Evolutionary conservation across 768 basidiomycete genomes (phyloP).

Genomic region (Suillus fuscotomentosus): DNA sequence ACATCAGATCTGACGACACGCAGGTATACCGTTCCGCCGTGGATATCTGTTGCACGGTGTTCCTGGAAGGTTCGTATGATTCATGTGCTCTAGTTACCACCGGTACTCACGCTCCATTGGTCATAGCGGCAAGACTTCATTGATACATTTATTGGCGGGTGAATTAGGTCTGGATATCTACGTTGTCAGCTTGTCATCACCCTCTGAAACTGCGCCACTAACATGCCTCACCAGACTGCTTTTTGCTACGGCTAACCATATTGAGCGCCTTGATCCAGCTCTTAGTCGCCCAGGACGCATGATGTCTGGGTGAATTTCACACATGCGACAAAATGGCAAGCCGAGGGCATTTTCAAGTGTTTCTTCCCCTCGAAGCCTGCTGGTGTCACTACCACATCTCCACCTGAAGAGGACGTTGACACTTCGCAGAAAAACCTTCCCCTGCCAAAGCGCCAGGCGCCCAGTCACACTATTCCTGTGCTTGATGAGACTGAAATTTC

Average conservation of each 20-base stretch:
- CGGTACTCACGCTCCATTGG: conserved; percentile 15
- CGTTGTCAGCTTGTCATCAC: conserved; percentile 79
- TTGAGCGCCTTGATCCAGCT: conserved; percentile 88
- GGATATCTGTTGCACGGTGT: conserved; percentile 86
- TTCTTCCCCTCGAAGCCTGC: conserved; percentile 75
- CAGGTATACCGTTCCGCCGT: conserved; percentile 85
- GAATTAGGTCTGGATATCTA: conserved; percentile 90
- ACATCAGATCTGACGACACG: conserved; percentile 16
- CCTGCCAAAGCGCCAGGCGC: conserved; percentile 60
- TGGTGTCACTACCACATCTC: conserved; percentile 7
- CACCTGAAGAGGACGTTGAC: conserved; percentile 32
- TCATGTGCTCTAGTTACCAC: conserved; percentile 3
- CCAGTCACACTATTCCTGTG: conserved; percentile 60
- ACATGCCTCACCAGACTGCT: conserved; percentile 66
- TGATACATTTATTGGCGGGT: conserved; percentile 82
- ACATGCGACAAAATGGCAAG: conserved; percentile 90
- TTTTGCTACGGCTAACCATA: conserved; percentile 93
- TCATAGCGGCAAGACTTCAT: conserved; percentile 77
- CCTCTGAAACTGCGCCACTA: conserved; percentile 66
- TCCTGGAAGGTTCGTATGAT: conserved; percentile 63
- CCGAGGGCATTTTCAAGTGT: conserved; percentile 90
- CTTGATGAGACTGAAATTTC: conserved; percentile 75
- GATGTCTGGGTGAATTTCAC: conserved; percentile 92
- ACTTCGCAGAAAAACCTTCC: conserved; percentile 67
- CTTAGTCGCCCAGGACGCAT: conserved; percentile 86